Evolutionary conservation across 768 basidiomycete species (phyloP).

Genomic region (Hericium alpestre): DNA sequence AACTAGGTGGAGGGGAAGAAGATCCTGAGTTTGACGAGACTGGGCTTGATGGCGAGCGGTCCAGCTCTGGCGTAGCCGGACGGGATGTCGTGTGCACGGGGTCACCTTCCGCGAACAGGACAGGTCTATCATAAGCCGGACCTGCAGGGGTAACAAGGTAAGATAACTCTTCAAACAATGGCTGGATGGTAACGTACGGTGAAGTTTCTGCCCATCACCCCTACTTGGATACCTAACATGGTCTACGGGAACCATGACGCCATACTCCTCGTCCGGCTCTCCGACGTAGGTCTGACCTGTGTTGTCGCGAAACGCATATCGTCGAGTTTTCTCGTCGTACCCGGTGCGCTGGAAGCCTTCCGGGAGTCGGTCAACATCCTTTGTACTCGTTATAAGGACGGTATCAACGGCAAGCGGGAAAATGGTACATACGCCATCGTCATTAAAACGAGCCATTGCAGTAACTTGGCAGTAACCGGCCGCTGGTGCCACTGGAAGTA

Average conservation of each 20-base stretch:
- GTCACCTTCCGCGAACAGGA: constrained; percentile 1
- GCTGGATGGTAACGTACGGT: neutral
- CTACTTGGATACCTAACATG: constrained; percentile 1
- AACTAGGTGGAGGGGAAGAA: neutral
- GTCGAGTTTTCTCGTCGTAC: constrained; percentile 8
- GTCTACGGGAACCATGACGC: constrained; percentile 4
- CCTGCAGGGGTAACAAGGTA: neutral
- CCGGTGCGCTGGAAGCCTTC: constrained; percentile 5
- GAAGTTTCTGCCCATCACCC: neutral
- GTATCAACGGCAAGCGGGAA: neutral
- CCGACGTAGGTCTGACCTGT: neutral
- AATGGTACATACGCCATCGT: neutral
- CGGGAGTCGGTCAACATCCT: constrained; percentile 9
- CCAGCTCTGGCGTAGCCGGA: constrained; percentile 3
- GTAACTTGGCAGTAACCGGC: too few species aligned
- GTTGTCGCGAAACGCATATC: constrained; percentile 8
- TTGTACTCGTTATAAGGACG: neutral
- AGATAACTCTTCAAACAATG: neutral
- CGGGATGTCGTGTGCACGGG: too few species aligned
- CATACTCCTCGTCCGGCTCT: constrained; percentile 7
- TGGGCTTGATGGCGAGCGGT: constrained; percentile 3
- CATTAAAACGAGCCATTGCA: too few species aligned
- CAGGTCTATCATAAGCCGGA: constrained; percentile 9
- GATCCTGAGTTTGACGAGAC: neutral
- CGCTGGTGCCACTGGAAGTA: too few species aligned